phyloP scores from a whole-genome alignment of 2,329 filamentous ascomycete genomes.

The Xylariales sp. region DNA sequence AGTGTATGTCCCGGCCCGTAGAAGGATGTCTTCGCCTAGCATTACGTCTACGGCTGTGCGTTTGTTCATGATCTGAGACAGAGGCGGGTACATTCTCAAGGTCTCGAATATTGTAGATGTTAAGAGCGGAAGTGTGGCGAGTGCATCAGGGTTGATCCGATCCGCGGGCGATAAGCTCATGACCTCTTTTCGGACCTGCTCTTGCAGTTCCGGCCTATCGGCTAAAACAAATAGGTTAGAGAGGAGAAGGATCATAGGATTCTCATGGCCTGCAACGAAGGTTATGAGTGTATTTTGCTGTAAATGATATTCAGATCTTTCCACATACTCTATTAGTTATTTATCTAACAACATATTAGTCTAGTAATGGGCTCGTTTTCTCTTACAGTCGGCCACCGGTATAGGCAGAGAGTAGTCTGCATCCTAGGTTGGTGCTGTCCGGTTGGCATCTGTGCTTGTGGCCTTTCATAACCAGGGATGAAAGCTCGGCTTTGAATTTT shows the following conservation, averaged over 20 bases:
- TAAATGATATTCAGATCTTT: slow-evolving; percentile 52
- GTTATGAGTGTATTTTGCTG: slow-evolving; percentile 55
- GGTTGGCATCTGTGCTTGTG: slow-evolving; percentile 10
- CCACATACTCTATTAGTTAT: slow-evolving; percentile 22
- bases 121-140: slow-evolving; percentile 55
- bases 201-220: slow-evolving; percentile 45
- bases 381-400: slow-evolving; percentile 36
- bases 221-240: slow-evolving; percentile 28
- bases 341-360: too few relatives aligned
- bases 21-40: slow-evolving; percentile 48
- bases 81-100: slow-evolving; percentile 61
- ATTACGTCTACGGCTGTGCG: slow-evolving; percentile 45
- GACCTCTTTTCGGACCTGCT: slow-evolving; percentile 50
- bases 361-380: neutral
- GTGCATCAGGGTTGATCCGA: slow-evolving; percentile 35
- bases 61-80: slow-evolving; percentile 62
- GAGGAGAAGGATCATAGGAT: slow-evolving; percentile 51
- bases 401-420: slow-evolving; percentile 42
- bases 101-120: slow-evolving; percentile 59
- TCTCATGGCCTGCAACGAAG: slow-evolving; percentile 57
- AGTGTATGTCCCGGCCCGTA: slow-evolving; percentile 54
- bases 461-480: slow-evolving; percentile 21
- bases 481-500: slow-evolving; percentile 45
- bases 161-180: slow-evolving; percentile 29
- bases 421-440: slow-evolving; percentile 35